A percentile compares a stretch with the other conserved stretches of the same genome.
phyloP scores from a whole-genome alignment of 352 stramenopile genomes.

The Phytophthora megakarya region DNA sequence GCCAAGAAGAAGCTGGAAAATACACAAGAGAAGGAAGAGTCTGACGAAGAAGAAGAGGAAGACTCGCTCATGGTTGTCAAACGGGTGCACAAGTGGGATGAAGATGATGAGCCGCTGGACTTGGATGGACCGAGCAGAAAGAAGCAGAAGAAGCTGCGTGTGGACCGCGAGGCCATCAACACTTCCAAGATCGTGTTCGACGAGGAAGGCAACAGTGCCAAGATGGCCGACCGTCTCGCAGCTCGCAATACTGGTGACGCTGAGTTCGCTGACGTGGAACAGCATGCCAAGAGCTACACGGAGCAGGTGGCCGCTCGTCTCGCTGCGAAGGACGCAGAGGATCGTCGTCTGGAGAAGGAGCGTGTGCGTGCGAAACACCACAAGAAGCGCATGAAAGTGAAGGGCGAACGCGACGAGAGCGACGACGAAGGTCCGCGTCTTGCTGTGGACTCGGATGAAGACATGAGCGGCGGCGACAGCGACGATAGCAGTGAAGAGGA shows the following conservation, averaged over 20 bases:
- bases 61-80: slow-evolving; percentile 95
- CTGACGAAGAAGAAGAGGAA: slow-evolving; percentile 76
- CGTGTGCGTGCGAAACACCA: slow-evolving; percentile 89
- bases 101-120: slow-evolving; percentile 58
- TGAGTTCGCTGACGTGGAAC: slow-evolving; percentile 71
- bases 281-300: slow-evolving; percentile 64
- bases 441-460: slow-evolving; percentile 48
- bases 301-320: slow-evolving; percentile 71
- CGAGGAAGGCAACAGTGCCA: slow-evolving; percentile 91
- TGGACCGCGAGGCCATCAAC: slow-evolving; percentile 68
- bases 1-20: slow-evolving; percentile 38
- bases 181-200: slow-evolving; percentile 93
- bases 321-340: slow-evolving; percentile 79
- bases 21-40: slow-evolving; percentile 41
- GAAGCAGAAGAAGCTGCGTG: slow-evolving; percentile 90
- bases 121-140: slow-evolving; percentile 64
- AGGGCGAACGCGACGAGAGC: slow-evolving; percentile 70
- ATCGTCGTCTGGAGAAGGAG: slow-evolving; percentile 84
- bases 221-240: slow-evolving; percentile 62
- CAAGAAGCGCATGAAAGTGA: slow-evolving; percentile 87
- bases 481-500: slow-evolving; percentile 32
- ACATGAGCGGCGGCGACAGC: slow-evolving; percentile 43
- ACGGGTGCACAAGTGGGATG: slow-evolving; percentile 84
- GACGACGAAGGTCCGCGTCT: slow-evolving; percentile 37
- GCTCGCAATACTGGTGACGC: slow-evolving; percentile 45